These are phyloP conservation scores for Marasmius fiardii DNA, from an alignment of 1,284 basidiomycete genomes.

Conservation along the genomic window DNA sequence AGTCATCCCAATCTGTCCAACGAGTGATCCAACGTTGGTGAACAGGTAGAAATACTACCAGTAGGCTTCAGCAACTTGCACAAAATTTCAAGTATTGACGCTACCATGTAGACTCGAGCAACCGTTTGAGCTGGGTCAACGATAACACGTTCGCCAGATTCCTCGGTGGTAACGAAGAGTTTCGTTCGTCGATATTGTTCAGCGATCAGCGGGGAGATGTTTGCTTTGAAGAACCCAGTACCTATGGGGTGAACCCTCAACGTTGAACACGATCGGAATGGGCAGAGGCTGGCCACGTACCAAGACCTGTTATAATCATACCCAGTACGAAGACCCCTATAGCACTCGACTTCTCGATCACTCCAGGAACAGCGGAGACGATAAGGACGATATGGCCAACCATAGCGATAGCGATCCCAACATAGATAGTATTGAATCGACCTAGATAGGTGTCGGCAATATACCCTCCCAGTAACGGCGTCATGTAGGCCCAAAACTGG, in stretches of 20 bases:
- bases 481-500: conserved; percentile 7
- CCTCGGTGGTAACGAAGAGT: conserved; percentile 51
- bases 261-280: conserved; percentile 34
- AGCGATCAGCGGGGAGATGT: conserved; percentile 76
- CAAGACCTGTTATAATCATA: conserved; percentile 63
- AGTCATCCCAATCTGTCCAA: conserved; percentile 69
- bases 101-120: conserved; percentile 68
- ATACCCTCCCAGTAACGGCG: not conserved
- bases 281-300: conserved; percentile 17
- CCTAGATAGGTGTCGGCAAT: conserved; percentile 5
- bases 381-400: conserved; percentile 9
- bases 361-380: conserved; percentile 5
- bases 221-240: conserved; percentile 81
- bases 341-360: conserved; percentile 22
- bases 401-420: conserved; percentile 6
- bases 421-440: conserved; percentile 8
- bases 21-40: conserved; percentile 74
- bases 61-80: not conserved
- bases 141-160: conserved; percentile 73
- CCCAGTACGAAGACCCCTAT: conserved; percentile 65
- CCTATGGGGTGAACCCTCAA: conserved; percentile 16
- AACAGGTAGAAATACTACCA: conserved; percentile 75
- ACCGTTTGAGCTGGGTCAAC: conserved; percentile 77
- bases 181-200: conserved; percentile 69
- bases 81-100: conserved; percentile 3